A percentile compares a stretch with the other conserved stretches of the same genome.
Conservation (phyloP, 1,139 yeast species). For the Scheffersomyces parashehatae region DNA sequence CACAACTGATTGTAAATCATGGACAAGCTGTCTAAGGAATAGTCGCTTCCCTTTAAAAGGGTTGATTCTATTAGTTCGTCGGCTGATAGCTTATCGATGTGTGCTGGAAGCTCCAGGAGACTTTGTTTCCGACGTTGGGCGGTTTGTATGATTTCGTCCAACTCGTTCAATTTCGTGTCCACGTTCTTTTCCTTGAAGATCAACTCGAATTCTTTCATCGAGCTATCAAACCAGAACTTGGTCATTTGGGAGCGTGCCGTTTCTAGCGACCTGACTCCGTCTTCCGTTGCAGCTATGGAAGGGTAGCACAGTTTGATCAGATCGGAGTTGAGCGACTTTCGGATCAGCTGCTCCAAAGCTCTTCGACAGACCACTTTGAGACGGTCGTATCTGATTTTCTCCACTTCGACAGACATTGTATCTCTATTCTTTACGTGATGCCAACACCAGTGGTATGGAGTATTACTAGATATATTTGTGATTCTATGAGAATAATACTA, state of each 20-base stretch:
- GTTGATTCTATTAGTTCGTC: constrained; percentile 38
- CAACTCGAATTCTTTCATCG: constrained; percentile 63
- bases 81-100: constrained; percentile 34
- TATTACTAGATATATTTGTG: too few relatives aligned
- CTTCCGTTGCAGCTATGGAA: constrained; percentile 45
- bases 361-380: constrained; percentile 58
- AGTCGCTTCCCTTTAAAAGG: constrained; percentile 22
- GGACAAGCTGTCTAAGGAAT: constrained; percentile 29
- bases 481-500: too few relatives aligned
- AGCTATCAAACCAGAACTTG: constrained; percentile 59
- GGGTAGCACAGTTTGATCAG: constrained; percentile 71
- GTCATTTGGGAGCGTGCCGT: constrained; percentile 63
- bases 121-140: constrained; percentile 41
- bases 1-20: constrained; percentile 41
- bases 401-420: constrained; percentile 12
- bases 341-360: constrained; percentile 67
- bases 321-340: constrained; percentile 57
- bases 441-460: too few relatives aligned
- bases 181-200: constrained; percentile 66
- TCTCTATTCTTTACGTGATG: background rate
- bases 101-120: constrained; percentile 22
- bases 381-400: constrained; percentile 52
- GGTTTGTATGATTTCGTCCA: constrained; percentile 62
- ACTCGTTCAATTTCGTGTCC: constrained; percentile 54
- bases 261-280: constrained; percentile 54